Evolutionary conservation across 2,329 filamentous ascomycete genomes (phyloP).

Genomic region (Cladosporium sp.): DNA sequence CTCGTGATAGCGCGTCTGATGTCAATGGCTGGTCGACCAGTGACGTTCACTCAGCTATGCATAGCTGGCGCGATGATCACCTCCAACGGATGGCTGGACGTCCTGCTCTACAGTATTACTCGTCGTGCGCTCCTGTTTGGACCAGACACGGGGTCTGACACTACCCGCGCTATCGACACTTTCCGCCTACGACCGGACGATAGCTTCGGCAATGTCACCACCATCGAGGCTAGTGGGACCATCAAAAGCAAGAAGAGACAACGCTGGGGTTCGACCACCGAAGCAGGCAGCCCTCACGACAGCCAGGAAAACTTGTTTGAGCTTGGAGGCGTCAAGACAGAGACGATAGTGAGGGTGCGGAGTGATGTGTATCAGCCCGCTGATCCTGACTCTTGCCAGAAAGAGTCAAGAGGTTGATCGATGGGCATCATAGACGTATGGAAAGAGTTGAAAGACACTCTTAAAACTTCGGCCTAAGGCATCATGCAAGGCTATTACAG

Average conservation of each 20-base stretch:
- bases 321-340: not conserved
- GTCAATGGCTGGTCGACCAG: conserved; percentile 49
- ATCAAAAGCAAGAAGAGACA: not conserved
- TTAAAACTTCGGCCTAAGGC: too few species aligned
- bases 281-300: not conserved
- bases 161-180: conserved; percentile 20
- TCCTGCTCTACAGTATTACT: conserved; percentile 53
- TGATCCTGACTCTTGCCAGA: not conserved
- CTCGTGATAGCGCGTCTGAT: conserved; percentile 60
- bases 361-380: not conserved
- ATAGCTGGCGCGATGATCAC: conserved; percentile 54
- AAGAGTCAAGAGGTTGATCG: not conserved
- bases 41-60: conserved; percentile 41
- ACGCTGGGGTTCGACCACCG: not conserved
- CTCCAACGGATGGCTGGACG: conserved; percentile 54
- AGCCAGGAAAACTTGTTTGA: conserved; percentile 9
- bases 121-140: conserved; percentile 51
- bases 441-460: too few species aligned
- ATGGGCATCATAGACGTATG: too few species aligned
- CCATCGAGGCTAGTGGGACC: conserved; percentile 17
- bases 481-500: too few species aligned
- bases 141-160: conserved; percentile 39
- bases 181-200: conserved; percentile 22
- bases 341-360: conserved; percentile 9
- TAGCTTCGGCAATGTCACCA: conserved; percentile 23